These are phyloP conservation scores for Fusarium abutilonis DNA, from an alignment of 2,329 filamentous ascomycete genomes.

Conservation along the genomic window DNA sequence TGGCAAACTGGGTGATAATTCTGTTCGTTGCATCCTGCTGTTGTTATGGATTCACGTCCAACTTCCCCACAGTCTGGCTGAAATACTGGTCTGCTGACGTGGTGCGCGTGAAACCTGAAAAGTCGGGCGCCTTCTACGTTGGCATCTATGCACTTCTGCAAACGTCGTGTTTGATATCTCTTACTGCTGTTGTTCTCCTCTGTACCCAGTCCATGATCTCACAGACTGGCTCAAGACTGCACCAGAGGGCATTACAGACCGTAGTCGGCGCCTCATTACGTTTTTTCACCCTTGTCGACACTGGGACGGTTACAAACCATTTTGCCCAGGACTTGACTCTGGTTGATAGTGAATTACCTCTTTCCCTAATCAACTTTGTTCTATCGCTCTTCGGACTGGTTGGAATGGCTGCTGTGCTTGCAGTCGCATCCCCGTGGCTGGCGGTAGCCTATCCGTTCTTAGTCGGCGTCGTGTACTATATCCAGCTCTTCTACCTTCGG, in stretches of 20 bases:
- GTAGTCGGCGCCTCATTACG: slow-evolving; percentile 41
- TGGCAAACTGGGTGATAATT: slow-evolving; percentile 5
- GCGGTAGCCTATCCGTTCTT: slow-evolving; percentile 61
- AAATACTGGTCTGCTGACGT: slow-evolving; percentile 34
- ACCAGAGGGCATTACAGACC: slow-evolving; percentile 10
- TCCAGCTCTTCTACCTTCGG: slow-evolving; percentile 67
- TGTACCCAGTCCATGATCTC: slow-evolving; percentile 10
- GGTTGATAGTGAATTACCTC: slow-evolving; percentile 50
- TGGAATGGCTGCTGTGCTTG: slow-evolving; percentile 44
- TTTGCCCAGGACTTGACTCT: slow-evolving; percentile 53
- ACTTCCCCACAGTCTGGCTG: slow-evolving; percentile 32
- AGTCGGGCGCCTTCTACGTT: slow-evolving; percentile 10
- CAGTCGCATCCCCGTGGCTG: slow-evolving; percentile 52
- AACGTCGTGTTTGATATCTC: slow-evolving; percentile 1
- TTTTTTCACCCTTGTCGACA: slow-evolving; percentile 48
- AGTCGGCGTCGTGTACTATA: slow-evolving; percentile 54
- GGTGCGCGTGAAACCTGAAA: neutral
- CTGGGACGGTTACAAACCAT: slow-evolving; percentile 49
- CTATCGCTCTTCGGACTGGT: neutral
- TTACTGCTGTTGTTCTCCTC: slow-evolving; percentile 6
- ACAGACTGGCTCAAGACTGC: slow-evolving; percentile 12
- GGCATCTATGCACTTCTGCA: slow-evolving; percentile 25
- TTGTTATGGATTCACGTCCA: slow-evolving; percentile 6
- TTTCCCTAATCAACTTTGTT: slow-evolving; percentile 40
- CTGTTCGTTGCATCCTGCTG: slow-evolving; percentile 1